These are phyloP conservation scores for Fagopyrum esculentum DNA, from an alignment of 148 eudicot species.

Conservation along the genomic window DNA sequence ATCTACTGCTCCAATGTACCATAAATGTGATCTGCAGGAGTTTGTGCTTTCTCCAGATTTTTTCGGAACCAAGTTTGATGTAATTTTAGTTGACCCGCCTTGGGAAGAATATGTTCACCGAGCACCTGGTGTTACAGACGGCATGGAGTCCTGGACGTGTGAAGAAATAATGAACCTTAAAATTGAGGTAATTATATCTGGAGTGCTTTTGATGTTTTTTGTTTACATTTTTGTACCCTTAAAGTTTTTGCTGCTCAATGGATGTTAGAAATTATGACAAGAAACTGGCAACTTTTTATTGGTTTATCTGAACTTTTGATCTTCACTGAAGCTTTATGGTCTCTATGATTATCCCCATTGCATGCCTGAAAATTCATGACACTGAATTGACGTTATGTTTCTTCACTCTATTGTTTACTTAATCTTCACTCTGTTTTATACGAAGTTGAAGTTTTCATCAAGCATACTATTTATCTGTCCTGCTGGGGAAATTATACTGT, in stretches of 20 bases:
- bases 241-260: not conserved
- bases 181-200: slow-evolving; percentile 58
- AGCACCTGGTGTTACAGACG: slow-evolving; percentile 94
- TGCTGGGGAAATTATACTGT: not conserved
- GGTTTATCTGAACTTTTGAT: not conserved
- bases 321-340: not conserved
- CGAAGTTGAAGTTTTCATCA: not conserved
- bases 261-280: not conserved
- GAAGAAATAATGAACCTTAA: slow-evolving; percentile 93
- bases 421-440: not conserved
- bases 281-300: not conserved
- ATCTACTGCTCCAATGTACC: slow-evolving; percentile 79
- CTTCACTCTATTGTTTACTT: not conserved
- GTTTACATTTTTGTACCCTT: not conserved
- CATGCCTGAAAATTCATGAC: not conserved
- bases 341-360: not conserved
- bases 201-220: not conserved
- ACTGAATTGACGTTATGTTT: not conserved
- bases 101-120: slow-evolving; percentile 99
- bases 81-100: slow-evolving; percentile 93
- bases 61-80: slow-evolving; percentile 95
- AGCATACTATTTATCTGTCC: not conserved
- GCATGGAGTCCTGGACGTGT: slow-evolving; percentile 86
- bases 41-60: slow-evolving; percentile 73
- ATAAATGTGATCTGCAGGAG: slow-evolving; percentile 74